Percentiles rank a stretch among this genome's conserved stretches.
phyloP scores from a whole-genome alignment of 2,329 filamentous ascomycete genomes.

The Metarhizium robertsii region DNA sequence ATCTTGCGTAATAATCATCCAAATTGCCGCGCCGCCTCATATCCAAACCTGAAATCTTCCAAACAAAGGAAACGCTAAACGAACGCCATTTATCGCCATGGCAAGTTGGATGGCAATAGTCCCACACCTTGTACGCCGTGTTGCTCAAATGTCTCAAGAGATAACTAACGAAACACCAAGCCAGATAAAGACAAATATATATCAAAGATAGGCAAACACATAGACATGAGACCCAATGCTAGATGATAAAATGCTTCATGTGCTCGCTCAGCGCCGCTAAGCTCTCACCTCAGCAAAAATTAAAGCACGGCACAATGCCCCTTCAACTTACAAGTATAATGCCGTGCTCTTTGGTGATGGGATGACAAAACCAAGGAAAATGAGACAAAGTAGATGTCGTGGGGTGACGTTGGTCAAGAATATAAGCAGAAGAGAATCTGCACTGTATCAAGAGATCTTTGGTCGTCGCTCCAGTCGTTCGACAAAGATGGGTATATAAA shows the following conservation, averaged over 20 bases:
- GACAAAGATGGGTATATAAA: conserved; percentile 10
- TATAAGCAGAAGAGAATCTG: neutral
- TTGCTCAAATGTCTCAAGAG: neutral
- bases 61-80: neutral
- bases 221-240: neutral
- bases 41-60: neutral
- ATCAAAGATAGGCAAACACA: neutral
- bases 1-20: neutral
- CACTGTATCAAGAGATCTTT: neutral
- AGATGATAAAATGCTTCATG: neutral
- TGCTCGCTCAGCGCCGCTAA: neutral
- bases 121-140: neutral
- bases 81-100: conserved; percentile 4
- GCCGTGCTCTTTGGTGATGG: neutral
- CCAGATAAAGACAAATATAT: neutral
- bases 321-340: neutral
- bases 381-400: neutral
- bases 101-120: neutral
- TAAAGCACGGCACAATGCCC: neutral
- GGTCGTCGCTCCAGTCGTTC: neutral
- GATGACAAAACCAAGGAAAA: neutral
- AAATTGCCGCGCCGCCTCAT: neutral
- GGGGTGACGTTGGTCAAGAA: neutral
- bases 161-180: neutral
- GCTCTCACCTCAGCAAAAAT: neutral